Evolutionary conservation across 106 monocot genomes (phyloP).

Genomic region (Platanthera zijinensis): DNA sequence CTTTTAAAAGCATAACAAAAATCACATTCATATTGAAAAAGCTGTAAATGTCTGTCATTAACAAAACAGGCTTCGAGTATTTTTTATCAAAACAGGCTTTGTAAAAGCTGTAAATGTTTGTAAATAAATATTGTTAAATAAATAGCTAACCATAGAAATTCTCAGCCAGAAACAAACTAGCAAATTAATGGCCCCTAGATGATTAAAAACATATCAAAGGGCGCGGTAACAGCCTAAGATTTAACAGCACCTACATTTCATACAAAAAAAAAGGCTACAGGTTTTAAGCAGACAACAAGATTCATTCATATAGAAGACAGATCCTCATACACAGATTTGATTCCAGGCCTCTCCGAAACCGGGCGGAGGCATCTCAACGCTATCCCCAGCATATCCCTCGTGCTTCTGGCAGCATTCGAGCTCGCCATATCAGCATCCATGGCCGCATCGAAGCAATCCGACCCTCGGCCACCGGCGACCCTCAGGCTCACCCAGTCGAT

Average conservation of each 20-base stretch:
- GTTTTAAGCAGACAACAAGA: neutral
- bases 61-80: no score
- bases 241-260: neutral
- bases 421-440: conserved; percentile 35
- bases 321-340: conserved; percentile 95
- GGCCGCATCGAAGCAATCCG: conserved; percentile 67
- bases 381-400: conserved; percentile 86
- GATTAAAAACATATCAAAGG: no score
- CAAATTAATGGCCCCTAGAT: no score
- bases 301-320: conserved; percentile 77
- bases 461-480: conserved; percentile 73
- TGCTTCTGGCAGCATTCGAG: conserved; percentile 24
- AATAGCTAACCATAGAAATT: no score
- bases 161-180: no score
- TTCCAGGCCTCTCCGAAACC: conserved; percentile 72
- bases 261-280: neutral
- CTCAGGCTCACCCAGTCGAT: conserved; percentile 80
- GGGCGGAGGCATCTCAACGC: conserved; percentile 90
- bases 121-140: no score
- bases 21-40: no score
- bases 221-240: no score
- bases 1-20: no score
- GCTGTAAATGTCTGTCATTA: no score
- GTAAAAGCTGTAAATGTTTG: no score
- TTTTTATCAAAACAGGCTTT: no score